phyloP scores from a whole-genome alignment of 1,284 basidiomycete species.

The Veloporphyrellus conicus region DNA sequence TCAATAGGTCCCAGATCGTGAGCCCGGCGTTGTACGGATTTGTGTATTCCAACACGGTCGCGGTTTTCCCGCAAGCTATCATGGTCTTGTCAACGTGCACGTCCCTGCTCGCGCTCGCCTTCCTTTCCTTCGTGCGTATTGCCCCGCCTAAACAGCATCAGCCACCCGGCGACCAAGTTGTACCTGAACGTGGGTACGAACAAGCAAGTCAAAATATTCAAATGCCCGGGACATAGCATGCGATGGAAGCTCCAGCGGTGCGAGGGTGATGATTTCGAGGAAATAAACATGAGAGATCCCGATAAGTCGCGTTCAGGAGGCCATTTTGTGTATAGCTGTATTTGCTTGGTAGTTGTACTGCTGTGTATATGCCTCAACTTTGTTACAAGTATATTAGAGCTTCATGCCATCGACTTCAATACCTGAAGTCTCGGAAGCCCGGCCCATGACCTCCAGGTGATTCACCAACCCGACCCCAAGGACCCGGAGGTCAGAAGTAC shows the following conservation, averaged over 20 bases:
- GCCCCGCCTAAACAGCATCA: conserved; percentile 12
- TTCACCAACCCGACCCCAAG: no score
- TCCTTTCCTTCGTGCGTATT: conserved; percentile 36
- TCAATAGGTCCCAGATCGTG: conserved; percentile 39
- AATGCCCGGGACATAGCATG: conserved; percentile 1
- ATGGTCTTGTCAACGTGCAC: conserved; percentile 35
- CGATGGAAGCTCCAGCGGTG: not conserved
- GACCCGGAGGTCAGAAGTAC: no score
- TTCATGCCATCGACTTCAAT: no score
- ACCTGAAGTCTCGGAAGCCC: no score
- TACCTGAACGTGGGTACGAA: conserved; percentile 1
- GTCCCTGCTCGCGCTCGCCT: conserved; percentile 31
- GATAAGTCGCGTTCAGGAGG: no score
- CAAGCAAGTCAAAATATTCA: not conserved
- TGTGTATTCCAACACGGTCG: conserved; percentile 46
- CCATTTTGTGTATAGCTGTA: no score
- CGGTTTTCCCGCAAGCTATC: conserved; percentile 44
- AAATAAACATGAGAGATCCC: no score
- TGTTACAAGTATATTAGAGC: no score
- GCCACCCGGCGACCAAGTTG: not conserved
- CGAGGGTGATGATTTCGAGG: not conserved
- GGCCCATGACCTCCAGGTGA: no score
- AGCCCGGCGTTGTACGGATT: conserved; percentile 50
- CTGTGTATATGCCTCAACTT: no score
- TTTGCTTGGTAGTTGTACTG: no score